Conservation (phyloP, 306 rosid genomes). For the Senna tora region DNA sequence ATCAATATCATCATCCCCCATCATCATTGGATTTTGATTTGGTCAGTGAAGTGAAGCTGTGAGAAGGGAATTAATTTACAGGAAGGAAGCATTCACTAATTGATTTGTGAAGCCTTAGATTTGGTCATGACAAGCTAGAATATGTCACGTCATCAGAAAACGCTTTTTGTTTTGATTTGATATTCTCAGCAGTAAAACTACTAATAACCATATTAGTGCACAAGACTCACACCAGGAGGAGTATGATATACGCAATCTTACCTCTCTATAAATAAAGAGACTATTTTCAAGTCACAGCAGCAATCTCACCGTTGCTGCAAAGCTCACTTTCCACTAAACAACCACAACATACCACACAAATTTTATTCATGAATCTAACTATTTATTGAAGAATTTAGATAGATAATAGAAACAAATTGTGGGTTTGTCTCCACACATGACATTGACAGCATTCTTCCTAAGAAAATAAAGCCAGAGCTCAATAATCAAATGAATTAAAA, state of each 20-base stretch:
- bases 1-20: constrained; percentile 68
- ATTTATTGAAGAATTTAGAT: background rate
- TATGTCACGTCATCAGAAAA: background rate
- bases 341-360: background rate
- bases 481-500: background rate
- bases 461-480: background rate
- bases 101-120: constrained; percentile 49
- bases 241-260: too few species aligned
- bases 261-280: too few species aligned
- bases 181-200: background rate
- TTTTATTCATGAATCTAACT: background rate
- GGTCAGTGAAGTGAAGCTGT: constrained; percentile 9
- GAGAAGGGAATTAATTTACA: background rate
- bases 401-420: background rate
- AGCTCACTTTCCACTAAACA: too few species aligned
- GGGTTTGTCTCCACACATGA: background rate
- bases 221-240: too few species aligned
- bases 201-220: too few species aligned
- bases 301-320: too few species aligned
- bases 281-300: too few species aligned
- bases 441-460: background rate
- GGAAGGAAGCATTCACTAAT: constrained; percentile 70
- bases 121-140: background rate
- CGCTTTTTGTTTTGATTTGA: too few species aligned
- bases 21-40: constrained; percentile 47